Base-by-base conservation (phyloP, 73 alveolate genomes). In the Breviolum minutum region DNA sequence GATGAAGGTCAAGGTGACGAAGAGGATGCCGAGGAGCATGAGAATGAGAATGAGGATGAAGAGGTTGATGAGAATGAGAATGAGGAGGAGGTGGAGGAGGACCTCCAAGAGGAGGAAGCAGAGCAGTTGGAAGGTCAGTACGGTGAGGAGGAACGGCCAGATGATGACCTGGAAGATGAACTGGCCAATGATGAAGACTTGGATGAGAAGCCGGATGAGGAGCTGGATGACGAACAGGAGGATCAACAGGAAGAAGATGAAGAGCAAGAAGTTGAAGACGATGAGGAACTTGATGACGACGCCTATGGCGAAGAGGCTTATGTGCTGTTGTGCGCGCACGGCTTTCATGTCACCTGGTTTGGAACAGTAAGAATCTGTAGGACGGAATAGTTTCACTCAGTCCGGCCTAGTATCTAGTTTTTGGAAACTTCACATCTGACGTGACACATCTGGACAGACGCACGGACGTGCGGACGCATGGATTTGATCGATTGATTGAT, bases 261-360 rank as follows among this genome's bases (percentile, higher is more conserved):
- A 20, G 97, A 40, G 26, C 32, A 20, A 63, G 97, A 73, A 6
- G 97, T 26, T 64, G 80, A 74, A 54, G 74, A 5, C 7, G 82
- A 70, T 9, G 73, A 7, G 3, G 87, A 24, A 3, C 87, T 48
- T 7, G 87, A 8, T 17, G 68, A 26, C 12, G 94, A 83, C 0
- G 74, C 40, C 19, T 80, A 80, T 48, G 68, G 69, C 68, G 88
- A 80, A 80, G 88, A 80, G 88, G 88, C 88, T 40, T 30, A 66
- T 11, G 32, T 8, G 60, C 7, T 73, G 62, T 30, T 77, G 86
- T 40, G 54, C 54, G 54, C 54, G 54, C 54, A 40, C 54, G 54
- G 3, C 54, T 40, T 40, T 40, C 54, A 40, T 40, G 54, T 40
- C 54, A 40, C 54, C 0, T 40, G 54, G 54, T 40, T 40, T 40